Conservation (phyloP, 2,329 filamentous ascomycete genomes). For the Metarhizium sp. region DNA sequence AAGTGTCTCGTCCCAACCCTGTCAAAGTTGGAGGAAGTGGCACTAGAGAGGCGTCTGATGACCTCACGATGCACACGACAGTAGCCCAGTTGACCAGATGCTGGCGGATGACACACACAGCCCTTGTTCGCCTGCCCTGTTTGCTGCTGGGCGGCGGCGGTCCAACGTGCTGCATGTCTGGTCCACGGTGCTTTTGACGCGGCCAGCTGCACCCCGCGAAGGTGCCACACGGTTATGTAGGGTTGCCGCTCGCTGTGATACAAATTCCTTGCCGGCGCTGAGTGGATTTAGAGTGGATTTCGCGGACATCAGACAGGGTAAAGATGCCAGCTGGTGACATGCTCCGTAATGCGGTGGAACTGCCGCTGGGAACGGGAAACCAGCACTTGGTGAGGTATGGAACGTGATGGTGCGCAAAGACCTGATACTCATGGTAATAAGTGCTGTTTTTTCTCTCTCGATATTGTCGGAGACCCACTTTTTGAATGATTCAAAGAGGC, state of each 20-base stretch:
- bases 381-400: neutral
- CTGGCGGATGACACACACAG: neutral
- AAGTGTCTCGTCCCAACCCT: neutral
- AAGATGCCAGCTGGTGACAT: neutral
- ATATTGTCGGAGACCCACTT: no score
- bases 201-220: no score
- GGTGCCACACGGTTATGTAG: no score
- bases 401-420: no score
- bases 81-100: neutral
- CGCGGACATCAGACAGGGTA: neutral
- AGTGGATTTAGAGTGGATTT: no score
- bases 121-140: neutral
- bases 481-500: no score
- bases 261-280: no score
- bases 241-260: no score
- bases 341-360: neutral
- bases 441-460: no score
- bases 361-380: neutral
- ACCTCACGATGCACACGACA: neutral
- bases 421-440: no score
- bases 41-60: neutral
- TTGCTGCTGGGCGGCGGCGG: neutral
- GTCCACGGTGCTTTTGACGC: no score
- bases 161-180: no score
- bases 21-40: neutral